A percentile compares a stretch with the other conserved stretches of the same genome.
These are phyloP conservation scores for Globisporangium nodosum DNA, from an alignment of 352 stramenopile genomes.

Conservation along the genomic window DNA sequence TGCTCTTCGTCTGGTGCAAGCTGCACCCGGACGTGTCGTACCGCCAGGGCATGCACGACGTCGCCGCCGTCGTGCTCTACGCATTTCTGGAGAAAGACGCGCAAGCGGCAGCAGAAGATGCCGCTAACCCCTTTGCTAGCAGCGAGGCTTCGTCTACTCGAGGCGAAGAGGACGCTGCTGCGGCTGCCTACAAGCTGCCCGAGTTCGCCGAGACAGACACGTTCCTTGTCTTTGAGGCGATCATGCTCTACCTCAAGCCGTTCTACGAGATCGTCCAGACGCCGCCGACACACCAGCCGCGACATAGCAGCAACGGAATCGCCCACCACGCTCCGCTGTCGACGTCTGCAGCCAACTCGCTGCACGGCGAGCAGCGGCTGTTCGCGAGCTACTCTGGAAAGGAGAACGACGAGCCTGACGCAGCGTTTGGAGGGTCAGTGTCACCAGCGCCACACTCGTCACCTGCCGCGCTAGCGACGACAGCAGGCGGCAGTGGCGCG, in stretches of 20 bases:
- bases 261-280: slow-evolving; percentile 72
- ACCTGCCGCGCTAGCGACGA: background rate
- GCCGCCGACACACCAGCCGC: background rate
- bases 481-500: background rate
- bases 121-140: slow-evolving; percentile 15
- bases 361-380: slow-evolving; percentile 18
- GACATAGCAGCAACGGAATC: background rate
- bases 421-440: background rate
- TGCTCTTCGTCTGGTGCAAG: slow-evolving; percentile 83
- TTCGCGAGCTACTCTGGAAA: slow-evolving; percentile 20
- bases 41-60: slow-evolving; percentile 82
- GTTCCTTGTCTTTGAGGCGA: slow-evolving; percentile 67
- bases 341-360: slow-evolving; percentile 1
- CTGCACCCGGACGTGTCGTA: slow-evolving; percentile 78
- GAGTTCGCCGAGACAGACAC: slow-evolving; percentile 51
- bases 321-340: background rate
- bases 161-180: background rate
- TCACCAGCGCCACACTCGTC: background rate
- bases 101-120: background rate
- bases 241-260: slow-evolving; percentile 75
- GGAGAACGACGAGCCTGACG: slow-evolving; percentile 17
- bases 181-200: slow-evolving; percentile 19
- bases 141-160: background rate
- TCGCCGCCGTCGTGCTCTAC: slow-evolving; percentile 74
- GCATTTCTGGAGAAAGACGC: slow-evolving; percentile 31